Conservation (phyloP, 2,329 filamentous ascomycete genomes). For the Fusarium burgessii region DNA sequence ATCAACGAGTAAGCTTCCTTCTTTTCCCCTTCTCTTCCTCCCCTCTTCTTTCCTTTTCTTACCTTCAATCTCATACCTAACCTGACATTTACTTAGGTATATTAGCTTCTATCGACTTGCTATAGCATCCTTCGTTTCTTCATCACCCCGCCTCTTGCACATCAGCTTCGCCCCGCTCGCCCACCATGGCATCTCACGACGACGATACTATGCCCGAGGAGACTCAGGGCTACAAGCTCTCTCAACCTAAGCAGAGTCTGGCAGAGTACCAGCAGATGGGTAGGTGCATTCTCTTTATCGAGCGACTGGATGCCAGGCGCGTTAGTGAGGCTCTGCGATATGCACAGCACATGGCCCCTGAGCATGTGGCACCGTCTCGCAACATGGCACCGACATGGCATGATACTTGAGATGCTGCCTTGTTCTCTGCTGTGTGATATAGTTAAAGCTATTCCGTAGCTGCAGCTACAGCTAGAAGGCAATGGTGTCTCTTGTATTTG, state of each 20-base stretch:
- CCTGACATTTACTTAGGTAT: constrained; percentile 21
- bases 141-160: constrained; percentile 32
- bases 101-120: constrained; percentile 21
- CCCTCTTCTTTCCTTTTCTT: constrained; percentile 32
- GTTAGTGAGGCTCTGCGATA: constrained; percentile 28
- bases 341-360: constrained; percentile 12
- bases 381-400: constrained; percentile 25
- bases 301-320: neutral
- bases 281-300: constrained; percentile 59
- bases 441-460: neutral
- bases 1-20: constrained; percentile 40
- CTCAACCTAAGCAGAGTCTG: constrained; percentile 95
- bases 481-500: neutral
- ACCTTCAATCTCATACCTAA: constrained; percentile 16
- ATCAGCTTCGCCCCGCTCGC: constrained; percentile 29
- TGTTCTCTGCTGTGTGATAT: neutral
- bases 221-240: constrained; percentile 97
- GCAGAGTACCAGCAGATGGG: constrained; percentile 95
- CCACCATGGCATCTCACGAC: constrained; percentile 74
- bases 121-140: constrained; percentile 27
- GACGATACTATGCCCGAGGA: constrained; percentile 89
- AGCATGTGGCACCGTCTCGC: constrained; percentile 21
- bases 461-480: neutral
- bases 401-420: constrained; percentile 9
- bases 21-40: constrained; percentile 23